A percentile compares a stretch with the other conserved stretches of the same genome.
Conservation (phyloP, 2,329 filamentous ascomycete species). For the Fusarium xyrophilum region DNA sequence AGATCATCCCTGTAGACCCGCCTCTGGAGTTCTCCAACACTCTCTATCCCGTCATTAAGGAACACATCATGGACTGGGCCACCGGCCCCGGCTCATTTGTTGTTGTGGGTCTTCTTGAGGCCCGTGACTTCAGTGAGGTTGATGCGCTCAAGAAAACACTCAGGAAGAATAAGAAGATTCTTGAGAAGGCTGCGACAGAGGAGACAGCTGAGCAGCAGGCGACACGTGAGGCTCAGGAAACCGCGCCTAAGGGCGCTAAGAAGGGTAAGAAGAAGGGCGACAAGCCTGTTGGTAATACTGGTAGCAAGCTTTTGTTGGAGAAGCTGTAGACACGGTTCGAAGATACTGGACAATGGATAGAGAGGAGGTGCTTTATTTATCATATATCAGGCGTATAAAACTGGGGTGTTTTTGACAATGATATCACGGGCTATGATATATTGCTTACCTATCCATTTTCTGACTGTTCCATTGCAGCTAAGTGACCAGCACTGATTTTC, state of each 20-base stretch:
- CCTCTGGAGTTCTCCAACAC: slow-evolving; percentile 80
- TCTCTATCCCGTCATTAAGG: slow-evolving; percentile 82
- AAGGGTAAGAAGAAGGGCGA: slow-evolving; percentile 53
- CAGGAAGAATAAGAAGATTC: slow-evolving; percentile 73
- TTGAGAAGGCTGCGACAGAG: slow-evolving; percentile 71
- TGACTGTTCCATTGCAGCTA: background rate
- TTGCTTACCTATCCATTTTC: background rate
- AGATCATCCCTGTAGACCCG: slow-evolving; percentile 74
- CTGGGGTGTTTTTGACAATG: slow-evolving; percentile 35
- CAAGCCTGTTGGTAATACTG: slow-evolving; percentile 65
- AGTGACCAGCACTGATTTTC: background rate
- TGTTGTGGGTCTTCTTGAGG: slow-evolving; percentile 80
- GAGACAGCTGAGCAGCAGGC: slow-evolving; percentile 62
- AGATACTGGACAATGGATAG: background rate
- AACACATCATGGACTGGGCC: slow-evolving; percentile 80
- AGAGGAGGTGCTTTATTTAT: slow-evolving; percentile 22
- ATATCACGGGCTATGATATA: slow-evolving; percentile 35
- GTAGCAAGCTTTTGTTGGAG: slow-evolving; percentile 66
- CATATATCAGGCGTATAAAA: slow-evolving; percentile 38
- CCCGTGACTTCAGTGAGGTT: slow-evolving; percentile 71
- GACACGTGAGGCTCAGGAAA: slow-evolving; percentile 57
- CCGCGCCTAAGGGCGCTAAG: slow-evolving; percentile 52
- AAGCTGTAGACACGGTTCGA: slow-evolving; percentile 52
- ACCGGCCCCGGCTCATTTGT: slow-evolving; percentile 87
- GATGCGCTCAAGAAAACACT: slow-evolving; percentile 72